Base-by-base conservation (phyloP, 2,329 filamentous ascomycete genomes). In the Xylariaceae sp. region DNA sequence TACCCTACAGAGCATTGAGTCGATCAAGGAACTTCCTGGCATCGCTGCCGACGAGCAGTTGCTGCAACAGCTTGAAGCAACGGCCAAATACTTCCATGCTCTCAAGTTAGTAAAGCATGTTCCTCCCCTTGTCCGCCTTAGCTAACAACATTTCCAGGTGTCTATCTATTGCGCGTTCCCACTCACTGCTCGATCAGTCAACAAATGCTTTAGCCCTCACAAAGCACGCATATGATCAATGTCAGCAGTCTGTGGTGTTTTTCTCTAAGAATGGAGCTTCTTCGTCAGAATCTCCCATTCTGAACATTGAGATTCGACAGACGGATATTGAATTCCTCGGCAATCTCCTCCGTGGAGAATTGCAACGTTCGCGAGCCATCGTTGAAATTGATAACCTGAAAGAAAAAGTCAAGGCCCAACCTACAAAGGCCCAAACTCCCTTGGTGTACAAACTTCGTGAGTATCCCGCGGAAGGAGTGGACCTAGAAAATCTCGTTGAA, bases 1-100 rank as follows among this genome's bases (percentile, higher is more conserved):
- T 20, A 94, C 86, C 7, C 69, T 96, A 20, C 88, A 96, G 67
- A 96, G 89, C 66, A 74, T 98, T 48, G 87, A 96, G 54, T 88
- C 90, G 4, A 83, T 96, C 64, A 88, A 86, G 58, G 89, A 95
- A 49, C 76, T 98, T 12, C 86, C 90, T 2, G 93, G 93, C 66
- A 87, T 96, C 16, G 89, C 89, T 27, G 86, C 89, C 34, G 93
- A 98, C 59, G 77, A 82, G 33, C 74, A 71, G 14, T 86, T 98
- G 54, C 74, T 90, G 4, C 70, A 77, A 37, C 88, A 93, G 64
- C 72, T 98, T n/a, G 81, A 88, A 45, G 82, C 82, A 25, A 92
- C 88, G 55, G 76, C 79, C 27, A 75, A 79, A 49, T 97, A 97
- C 68, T 98, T 97, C 70, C 80, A 84, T 50, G 87, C 93, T 8